These are phyloP conservation scores for Aspergillus uvarum DNA, from an alignment of 2,329 filamentous ascomycete species.

Conservation along the genomic window DNA sequence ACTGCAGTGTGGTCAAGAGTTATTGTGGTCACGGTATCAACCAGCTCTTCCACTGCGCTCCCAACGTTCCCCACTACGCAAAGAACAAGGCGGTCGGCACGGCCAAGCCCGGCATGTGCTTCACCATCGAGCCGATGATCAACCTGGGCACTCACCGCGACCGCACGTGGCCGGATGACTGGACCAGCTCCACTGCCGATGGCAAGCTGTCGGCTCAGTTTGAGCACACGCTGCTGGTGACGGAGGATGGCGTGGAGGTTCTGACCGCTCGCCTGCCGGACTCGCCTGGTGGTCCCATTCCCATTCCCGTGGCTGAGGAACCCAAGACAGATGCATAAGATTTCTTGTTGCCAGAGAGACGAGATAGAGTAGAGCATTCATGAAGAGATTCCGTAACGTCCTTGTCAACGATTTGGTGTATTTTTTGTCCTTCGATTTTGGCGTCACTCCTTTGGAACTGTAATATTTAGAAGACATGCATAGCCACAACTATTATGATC, in stretches of 20 bases:
- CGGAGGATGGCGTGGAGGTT: constrained; percentile 77
- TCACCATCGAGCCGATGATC: constrained; percentile 99
- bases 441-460: too few species aligned
- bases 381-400: not conserved
- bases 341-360: constrained; percentile 5
- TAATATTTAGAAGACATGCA: too few species aligned
- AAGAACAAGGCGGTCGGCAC: constrained; percentile 97
- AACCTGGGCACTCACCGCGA: constrained; percentile 86
- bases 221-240: constrained; percentile 83
- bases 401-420: not conserved
- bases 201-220: constrained; percentile 92
- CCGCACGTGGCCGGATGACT: constrained; percentile 97
- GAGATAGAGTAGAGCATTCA: constrained; percentile 15
- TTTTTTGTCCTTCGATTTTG: not conserved
- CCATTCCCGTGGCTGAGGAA: constrained; percentile 50
- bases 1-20: constrained; percentile 89
- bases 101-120: constrained; percentile 95
- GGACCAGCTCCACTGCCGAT: constrained; percentile 92
- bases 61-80: constrained; percentile 94
- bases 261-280: constrained; percentile 70
- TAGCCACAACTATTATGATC: not conserved
- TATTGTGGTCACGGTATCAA: constrained; percentile 98
- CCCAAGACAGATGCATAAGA: constrained; percentile 25
- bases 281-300: constrained; percentile 72
- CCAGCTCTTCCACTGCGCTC: constrained; percentile 86